Conservation (phyloP, 2,329 filamentous ascomycete genomes). For the Aspergillus texensis region DNA sequence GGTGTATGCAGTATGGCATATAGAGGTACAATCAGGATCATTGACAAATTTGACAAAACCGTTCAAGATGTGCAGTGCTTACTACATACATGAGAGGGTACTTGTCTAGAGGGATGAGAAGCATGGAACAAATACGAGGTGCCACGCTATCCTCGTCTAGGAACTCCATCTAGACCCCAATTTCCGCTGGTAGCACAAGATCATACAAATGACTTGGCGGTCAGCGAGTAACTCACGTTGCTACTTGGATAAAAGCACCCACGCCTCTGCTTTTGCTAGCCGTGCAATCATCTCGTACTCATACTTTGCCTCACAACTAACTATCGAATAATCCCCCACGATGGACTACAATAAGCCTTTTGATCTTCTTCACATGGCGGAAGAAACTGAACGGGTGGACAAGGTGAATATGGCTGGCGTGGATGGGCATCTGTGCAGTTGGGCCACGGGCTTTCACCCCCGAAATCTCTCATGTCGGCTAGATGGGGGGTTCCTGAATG, state of each 20-base stretch:
- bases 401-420: slow-evolving; percentile 6
- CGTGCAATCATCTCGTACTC: background rate
- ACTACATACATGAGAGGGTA: too few species aligned
- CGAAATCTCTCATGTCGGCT: background rate
- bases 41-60: too few species aligned
- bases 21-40: too few species aligned
- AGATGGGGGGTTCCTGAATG: background rate
- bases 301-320: background rate
- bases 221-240: background rate
- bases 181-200: too few species aligned
- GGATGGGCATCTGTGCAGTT: background rate
- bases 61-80: too few species aligned
- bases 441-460: background rate
- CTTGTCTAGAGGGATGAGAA: too few species aligned
- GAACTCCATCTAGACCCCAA: too few species aligned
- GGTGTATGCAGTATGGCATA: too few species aligned
- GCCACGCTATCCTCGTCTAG: too few species aligned
- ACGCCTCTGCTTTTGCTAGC: background rate
- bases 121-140: too few species aligned
- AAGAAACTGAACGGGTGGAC: background rate
- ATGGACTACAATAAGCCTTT: slow-evolving; percentile 1
- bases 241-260: background rate
- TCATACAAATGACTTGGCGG: background rate
- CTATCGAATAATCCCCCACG: background rate
- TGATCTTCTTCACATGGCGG: slow-evolving; percentile 1